A percentile compares a stretch with the other conserved stretches of the same genome.
Evolutionary conservation across 2,329 filamentous ascomycete genomes (phyloP).

Genomic region (Monilinia polystroma): DNA sequence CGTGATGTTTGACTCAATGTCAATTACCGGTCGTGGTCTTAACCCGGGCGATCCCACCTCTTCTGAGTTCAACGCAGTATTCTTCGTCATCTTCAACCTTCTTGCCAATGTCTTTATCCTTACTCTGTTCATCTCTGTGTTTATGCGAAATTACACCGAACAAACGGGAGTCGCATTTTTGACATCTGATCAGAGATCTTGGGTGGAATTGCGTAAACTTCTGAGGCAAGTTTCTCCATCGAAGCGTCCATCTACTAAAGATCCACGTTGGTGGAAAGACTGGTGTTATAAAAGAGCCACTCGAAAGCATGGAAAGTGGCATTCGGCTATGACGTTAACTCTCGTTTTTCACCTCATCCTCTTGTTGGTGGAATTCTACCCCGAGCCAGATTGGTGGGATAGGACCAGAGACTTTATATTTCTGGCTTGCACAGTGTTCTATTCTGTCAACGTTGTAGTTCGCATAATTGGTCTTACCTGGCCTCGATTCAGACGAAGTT

Average conservation of each 20-base stretch:
- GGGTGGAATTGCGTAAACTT: slow-evolving; percentile 91
- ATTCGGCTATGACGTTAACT: slow-evolving; percentile 73
- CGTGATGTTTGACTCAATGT: slow-evolving; percentile 81
- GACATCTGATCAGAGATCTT: slow-evolving; percentile 92
- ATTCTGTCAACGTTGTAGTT: slow-evolving; percentile 78
- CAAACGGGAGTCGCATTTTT: slow-evolving; percentile 96
- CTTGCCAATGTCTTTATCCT: slow-evolving; percentile 94
- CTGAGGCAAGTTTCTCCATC: slow-evolving; percentile 91
- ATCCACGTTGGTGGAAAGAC: slow-evolving; percentile 74
- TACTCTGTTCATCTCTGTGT: slow-evolving; percentile 96
- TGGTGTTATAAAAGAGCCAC: slow-evolving; percentile 96
- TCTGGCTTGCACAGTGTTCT: slow-evolving; percentile 76
- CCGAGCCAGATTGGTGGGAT: slow-evolving; percentile 71
- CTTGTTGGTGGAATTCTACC: slow-evolving; percentile 81
- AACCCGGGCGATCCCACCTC: slow-evolving; percentile 70
- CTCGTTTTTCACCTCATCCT: slow-evolving; percentile 81
- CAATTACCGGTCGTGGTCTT: slow-evolving; percentile 71
- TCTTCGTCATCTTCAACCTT: slow-evolving; percentile 96
- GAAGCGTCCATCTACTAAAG: slow-evolving; percentile 80
- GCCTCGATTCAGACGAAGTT: slow-evolving; percentile 86
- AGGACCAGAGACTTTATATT: slow-evolving; percentile 72
- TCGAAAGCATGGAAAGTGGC: slow-evolving; percentile 92
- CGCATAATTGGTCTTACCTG: slow-evolving; percentile 87
- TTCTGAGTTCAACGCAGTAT: slow-evolving; percentile 80
- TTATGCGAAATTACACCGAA: slow-evolving; percentile 99